Percentiles rank a stretch among this genome's conserved stretches.
Evolutionary conservation across 305 asterid species (phyloP).

Genomic region (Solanum chacoense): DNA sequence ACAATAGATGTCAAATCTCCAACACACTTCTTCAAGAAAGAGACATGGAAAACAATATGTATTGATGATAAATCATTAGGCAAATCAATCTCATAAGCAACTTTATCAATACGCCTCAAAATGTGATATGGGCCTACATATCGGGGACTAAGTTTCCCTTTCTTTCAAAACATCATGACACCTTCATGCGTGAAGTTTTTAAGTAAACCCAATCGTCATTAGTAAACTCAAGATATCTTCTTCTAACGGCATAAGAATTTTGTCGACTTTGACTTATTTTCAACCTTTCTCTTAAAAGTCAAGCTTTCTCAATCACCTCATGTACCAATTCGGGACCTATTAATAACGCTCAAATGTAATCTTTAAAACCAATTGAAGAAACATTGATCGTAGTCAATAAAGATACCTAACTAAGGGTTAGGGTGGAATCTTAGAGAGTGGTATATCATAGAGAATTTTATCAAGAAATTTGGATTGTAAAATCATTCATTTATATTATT

Average conservation of each 20-base stretch:
- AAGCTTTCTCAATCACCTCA: neutral
- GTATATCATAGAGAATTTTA: neutral
- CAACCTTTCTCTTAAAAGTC: neutral
- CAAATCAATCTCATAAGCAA: neutral
- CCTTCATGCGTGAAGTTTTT: too few relatives aligned
- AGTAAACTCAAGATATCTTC: too few relatives aligned
- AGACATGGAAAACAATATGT: neutral
- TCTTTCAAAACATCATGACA: too few relatives aligned
- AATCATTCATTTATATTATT: neutral
- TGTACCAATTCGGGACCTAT: neutral
- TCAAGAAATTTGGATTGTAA: neutral
- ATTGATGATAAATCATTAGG: neutral
- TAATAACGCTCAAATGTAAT: neutral
- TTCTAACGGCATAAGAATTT: too few relatives aligned
- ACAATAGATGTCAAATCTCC: neutral
- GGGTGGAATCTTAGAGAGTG: neutral
- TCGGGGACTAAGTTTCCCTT: too few relatives aligned
- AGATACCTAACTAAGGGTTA: neutral
- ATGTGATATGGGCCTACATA: too few relatives aligned
- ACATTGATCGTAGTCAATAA: neutral
- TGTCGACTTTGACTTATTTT: neutral
- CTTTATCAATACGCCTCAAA: neutral
- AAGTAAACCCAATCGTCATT: too few relatives aligned
- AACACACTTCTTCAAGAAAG: neutral
- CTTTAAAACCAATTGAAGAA: neutral